Conservation (phyloP, 148 eudicot species). For the Cornus suecica region DNA sequence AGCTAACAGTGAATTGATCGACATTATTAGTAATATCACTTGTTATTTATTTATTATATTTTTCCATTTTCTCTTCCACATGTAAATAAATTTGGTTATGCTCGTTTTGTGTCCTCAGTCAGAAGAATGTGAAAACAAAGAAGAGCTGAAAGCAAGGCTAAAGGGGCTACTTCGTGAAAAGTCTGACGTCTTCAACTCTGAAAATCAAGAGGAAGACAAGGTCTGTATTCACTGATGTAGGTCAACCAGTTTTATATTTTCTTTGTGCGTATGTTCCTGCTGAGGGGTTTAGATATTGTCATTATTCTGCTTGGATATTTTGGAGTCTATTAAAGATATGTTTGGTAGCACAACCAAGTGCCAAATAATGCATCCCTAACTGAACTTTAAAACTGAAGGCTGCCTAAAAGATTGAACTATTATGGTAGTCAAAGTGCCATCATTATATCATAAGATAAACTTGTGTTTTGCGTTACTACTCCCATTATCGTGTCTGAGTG, state of each 20-base stretch:
- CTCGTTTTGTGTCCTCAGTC: constrained; percentile 31
- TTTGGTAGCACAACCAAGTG: neutral
- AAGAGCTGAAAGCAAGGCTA: constrained; percentile 75
- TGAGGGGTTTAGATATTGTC: neutral
- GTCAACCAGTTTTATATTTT: neutral
- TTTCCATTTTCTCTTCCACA: neutral
- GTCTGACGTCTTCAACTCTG: constrained; percentile 74
- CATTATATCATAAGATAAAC: neutral
- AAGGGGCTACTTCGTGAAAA: constrained; percentile 77
- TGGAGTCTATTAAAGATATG: neutral
- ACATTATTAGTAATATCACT: neutral
- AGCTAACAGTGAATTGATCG: neutral
- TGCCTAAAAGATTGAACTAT: neutral
- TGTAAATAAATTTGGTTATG: constrained; percentile 11
- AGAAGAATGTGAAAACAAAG: constrained; percentile 57
- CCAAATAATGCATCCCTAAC: neutral
- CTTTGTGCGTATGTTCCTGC: neutral
- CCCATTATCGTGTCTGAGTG: too few relatives aligned
- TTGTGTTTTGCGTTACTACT: neutral
- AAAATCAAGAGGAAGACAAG: constrained; percentile 81
- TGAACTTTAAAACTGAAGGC: neutral
- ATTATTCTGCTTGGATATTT: neutral
- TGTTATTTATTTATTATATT: neutral
- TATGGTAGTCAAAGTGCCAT: neutral
- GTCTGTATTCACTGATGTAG: constrained; percentile 31